Conservation (phyloP, 169 alveolate genomes). For the Plasmodium blacklocki region DNA sequence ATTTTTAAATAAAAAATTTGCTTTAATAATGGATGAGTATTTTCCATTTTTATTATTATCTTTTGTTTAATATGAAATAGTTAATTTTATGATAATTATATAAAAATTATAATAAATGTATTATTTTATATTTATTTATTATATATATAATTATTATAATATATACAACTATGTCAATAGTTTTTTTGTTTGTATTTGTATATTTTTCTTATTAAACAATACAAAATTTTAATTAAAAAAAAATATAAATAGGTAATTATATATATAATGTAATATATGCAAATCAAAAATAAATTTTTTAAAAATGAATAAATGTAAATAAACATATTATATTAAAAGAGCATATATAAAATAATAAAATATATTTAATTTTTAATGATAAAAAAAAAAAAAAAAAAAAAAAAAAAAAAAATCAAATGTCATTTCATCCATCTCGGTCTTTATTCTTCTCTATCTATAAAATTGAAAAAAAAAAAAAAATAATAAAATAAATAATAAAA, state of each 20-base stretch:
- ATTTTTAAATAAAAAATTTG: too few species aligned
- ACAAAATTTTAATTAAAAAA: conserved; percentile 39
- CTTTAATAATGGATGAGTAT: too few species aligned
- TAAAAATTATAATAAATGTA: not conserved
- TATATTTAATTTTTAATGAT: not conserved
- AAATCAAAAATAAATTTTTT: conserved; percentile 10
- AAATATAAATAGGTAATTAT: conserved; percentile 1
- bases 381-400: not conserved
- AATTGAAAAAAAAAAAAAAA: conserved; percentile 1
- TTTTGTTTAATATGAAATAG: too few species aligned
- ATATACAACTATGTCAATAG: not conserved
- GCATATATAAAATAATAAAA: not conserved
- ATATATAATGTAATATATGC: not conserved
- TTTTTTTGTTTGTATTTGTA: not conserved
- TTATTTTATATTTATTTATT: not conserved
- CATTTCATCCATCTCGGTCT: not conserved
- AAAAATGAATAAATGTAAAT: not conserved
- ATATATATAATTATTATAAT: not conserved
- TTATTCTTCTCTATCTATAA: conserved; percentile 67
- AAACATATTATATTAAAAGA: not conserved
- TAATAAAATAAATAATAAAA: not conserved
- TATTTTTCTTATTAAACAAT: conserved; percentile 19
- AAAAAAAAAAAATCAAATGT: conserved; percentile 1
- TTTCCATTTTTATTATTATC: too few species aligned
- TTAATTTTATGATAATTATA: too few species aligned